These are phyloP conservation scores for Wickerhamomyces sp. DNA, from an alignment of 1,139 yeast species.

Conservation along the genomic window DNA sequence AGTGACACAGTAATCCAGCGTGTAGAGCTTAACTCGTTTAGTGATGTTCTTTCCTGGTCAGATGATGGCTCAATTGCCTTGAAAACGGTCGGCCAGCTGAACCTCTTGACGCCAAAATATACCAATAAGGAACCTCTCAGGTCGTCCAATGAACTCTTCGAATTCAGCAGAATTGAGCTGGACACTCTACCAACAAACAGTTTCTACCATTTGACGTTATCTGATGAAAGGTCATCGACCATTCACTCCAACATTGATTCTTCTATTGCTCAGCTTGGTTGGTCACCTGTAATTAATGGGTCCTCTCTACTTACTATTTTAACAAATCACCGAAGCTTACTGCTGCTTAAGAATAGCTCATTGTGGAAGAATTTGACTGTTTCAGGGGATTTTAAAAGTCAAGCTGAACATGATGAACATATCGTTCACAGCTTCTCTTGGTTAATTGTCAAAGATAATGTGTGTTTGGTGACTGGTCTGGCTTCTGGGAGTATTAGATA, in stretches of 20 bases:
- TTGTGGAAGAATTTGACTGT: conserved; percentile 12
- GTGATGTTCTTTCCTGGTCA: conserved; percentile 17
- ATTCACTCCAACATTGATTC: conserved; percentile 11
- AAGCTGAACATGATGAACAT: conserved; percentile 14
- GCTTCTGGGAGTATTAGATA: conserved; percentile 16
- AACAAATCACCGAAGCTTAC: conserved; percentile 14
- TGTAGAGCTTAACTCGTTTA: conserved; percentile 10
- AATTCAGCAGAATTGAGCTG: conserved; percentile 9
- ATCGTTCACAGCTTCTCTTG: conserved; percentile 17
- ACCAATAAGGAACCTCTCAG: conserved; percentile 12
- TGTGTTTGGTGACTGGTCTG: conserved; percentile 15
- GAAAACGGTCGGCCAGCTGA: conserved; percentile 16
- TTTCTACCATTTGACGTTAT: conserved; percentile 7
- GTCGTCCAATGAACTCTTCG: conserved; percentile 14
- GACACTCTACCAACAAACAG: conserved; percentile 11
- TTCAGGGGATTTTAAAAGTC: conserved; percentile 3
- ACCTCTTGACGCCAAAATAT: conserved; percentile 21
- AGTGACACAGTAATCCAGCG: conserved; percentile 12
- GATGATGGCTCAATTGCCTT: conserved; percentile 22
- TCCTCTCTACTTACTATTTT: conserved; percentile 14
- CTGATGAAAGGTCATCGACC: conserved; percentile 18
- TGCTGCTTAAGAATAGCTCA: conserved; percentile 13
- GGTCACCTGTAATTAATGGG: conserved; percentile 20
- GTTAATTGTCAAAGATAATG: conserved; percentile 5
- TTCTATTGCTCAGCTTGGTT: conserved; percentile 8